phyloP scores from a whole-genome alignment of 352 stramenopile genomes.

The Stramenopiles sp. region DNA sequence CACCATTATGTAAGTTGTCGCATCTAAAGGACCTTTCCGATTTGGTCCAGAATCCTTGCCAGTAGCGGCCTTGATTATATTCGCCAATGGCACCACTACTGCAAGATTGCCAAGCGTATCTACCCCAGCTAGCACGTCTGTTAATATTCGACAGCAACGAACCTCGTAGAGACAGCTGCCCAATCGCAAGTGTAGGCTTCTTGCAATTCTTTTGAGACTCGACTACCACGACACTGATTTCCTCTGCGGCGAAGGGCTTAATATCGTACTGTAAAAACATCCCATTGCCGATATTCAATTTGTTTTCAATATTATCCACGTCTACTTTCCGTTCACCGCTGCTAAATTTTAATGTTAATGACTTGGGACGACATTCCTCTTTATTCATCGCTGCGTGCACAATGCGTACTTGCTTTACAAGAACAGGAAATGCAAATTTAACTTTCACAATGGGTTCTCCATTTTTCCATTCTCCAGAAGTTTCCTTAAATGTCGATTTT shows the following conservation, averaged over 20 bases:
- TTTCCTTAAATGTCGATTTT: not conserved
- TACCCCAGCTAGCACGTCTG: not conserved
- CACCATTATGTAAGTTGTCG: not conserved
- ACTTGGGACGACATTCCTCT: not conserved
- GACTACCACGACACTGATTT: not conserved
- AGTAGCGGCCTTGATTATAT: not conserved
- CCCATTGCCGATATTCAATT: not conserved
- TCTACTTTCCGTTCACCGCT: not conserved
- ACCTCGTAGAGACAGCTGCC: not conserved
- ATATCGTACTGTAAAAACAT: not conserved
- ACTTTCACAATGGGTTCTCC: not conserved
- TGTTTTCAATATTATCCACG: not conserved
- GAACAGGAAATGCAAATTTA: not conserved
- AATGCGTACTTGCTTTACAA: not conserved
- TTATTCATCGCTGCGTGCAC: not conserved
- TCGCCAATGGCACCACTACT: not conserved
- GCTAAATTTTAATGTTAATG: not conserved
- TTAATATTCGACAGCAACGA: not conserved
- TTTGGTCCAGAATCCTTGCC: constrained; percentile 1
- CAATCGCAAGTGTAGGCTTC: not conserved
- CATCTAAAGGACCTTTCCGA: not conserved
- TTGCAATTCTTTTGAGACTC: constrained; percentile 2
- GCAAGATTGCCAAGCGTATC: not conserved
- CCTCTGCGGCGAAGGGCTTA: not conserved
- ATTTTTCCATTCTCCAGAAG: not conserved